phyloP scores from a whole-genome alignment of 1,139 yeast species.

The Yamadazyma membranifaciens region DNA sequence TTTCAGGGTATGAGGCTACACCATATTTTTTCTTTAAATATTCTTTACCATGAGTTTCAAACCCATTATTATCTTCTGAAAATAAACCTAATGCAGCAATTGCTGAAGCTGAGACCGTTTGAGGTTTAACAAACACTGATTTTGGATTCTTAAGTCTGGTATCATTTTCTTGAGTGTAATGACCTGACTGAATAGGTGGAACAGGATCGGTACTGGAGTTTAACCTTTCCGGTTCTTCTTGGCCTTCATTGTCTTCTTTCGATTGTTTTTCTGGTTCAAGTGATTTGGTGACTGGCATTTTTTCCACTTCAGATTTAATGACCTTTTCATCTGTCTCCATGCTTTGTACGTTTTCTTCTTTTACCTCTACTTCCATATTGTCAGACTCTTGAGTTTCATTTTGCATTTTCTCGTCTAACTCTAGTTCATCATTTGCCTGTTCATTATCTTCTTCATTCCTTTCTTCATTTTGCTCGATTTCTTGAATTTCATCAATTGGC shows the following conservation, averaged over 20 bases:
- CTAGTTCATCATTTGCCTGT: neutral
- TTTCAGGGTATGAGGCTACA: conserved; percentile 84
- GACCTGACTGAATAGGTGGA: conserved; percentile 50
- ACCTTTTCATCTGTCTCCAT: conserved; percentile 14
- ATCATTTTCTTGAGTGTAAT: conserved; percentile 51
- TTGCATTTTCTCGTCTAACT: neutral
- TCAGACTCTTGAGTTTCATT: neutral
- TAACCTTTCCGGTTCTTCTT: conserved; percentile 10
- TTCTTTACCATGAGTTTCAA: conserved; percentile 65
- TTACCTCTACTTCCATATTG: neutral
- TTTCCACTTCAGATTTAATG: conserved; percentile 9
- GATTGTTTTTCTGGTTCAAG: conserved; percentile 8
- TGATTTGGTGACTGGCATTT: conserved; percentile 9
- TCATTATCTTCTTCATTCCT: neutral
- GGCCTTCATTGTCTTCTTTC: neutral
- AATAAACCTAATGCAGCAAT: conserved; percentile 63
- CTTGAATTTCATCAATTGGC: neutral
- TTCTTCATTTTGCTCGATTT: neutral
- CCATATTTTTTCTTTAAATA: conserved; percentile 76
- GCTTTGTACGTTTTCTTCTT: conserved; percentile 2
- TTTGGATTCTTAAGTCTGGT: conserved; percentile 70
- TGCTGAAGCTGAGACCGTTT: conserved; percentile 69
- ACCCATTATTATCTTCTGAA: conserved; percentile 55
- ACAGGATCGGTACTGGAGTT: conserved; percentile 31
- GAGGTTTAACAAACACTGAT: conserved; percentile 72